phyloP scores from a whole-genome alignment of 306 rosid genomes.

The Pueraria montana region DNA sequence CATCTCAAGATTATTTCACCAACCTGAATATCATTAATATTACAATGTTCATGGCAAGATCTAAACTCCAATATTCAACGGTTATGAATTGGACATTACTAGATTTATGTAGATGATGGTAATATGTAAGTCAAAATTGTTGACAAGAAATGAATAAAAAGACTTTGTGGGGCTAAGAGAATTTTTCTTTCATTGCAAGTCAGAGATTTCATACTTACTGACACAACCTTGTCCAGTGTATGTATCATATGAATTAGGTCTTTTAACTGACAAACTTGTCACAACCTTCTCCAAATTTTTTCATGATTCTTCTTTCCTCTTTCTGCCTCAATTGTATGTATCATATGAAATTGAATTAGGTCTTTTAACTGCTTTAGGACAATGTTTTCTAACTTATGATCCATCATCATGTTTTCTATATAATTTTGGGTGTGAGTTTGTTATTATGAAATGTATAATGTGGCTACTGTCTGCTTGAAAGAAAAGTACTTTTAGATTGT shows the following conservation, averaged over 20 bases:
- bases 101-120: conserved; percentile 7
- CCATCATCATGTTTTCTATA: conserved; percentile 21
- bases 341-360: too few species aligned
- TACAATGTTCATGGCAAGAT: conserved; percentile 6
- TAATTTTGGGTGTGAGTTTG: conserved; percentile 30
- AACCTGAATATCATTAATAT: conserved; percentile 16
- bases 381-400: conserved; percentile 14
- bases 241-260: too few species aligned
- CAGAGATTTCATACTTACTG: neutral
- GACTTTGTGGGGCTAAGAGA: neutral
- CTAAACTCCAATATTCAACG: neutral
- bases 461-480: conserved; percentile 13
- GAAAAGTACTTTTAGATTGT: conserved; percentile 6
- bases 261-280: too few species aligned
- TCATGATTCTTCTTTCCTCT: conserved; percentile 13
- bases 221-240: conserved; percentile 29
- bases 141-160: conserved; percentile 10
- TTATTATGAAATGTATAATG: conserved; percentile 5
- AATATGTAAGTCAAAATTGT: conserved; percentile 10
- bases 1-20: conserved; percentile 23
- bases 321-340: neutral
- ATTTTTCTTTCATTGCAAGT: neutral
- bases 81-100: neutral
- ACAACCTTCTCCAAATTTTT: neutral
- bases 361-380: too few species aligned